Conservation (phyloP, 2,329 filamentous ascomycete species). For the Penicillium hesseltinei region DNA sequence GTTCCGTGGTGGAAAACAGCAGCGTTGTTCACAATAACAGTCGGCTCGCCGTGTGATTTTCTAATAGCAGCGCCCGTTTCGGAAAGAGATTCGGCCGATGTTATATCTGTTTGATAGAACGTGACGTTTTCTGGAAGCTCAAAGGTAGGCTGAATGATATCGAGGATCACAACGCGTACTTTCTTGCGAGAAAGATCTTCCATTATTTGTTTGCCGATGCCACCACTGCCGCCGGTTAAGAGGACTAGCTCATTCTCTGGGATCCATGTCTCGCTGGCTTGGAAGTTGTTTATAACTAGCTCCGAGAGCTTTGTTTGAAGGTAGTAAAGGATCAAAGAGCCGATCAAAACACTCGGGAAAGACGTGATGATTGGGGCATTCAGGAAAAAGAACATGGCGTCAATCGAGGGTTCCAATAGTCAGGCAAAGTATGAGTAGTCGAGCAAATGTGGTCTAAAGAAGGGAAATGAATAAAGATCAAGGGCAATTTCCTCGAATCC, state of each 20-base stretch:
- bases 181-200: slow-evolving; percentile 12
- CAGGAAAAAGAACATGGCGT: neutral
- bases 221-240: slow-evolving; percentile 21
- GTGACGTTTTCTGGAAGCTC: slow-evolving; percentile 5
- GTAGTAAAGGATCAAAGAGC: neutral
- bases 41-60: slow-evolving; percentile 35
- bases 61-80: slow-evolving; percentile 33
- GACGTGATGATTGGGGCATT: neutral
- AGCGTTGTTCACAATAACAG: slow-evolving; percentile 47
- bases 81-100: slow-evolving; percentile 17
- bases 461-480: neutral
- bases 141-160: slow-evolving; percentile 7
- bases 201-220: slow-evolving; percentile 23
- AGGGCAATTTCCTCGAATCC: too few relatives aligned
- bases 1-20: slow-evolving; percentile 44
- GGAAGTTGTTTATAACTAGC: neutral
- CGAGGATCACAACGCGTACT: slow-evolving; percentile 15
- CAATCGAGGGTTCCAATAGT: neutral
- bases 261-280: slow-evolving; percentile 6
- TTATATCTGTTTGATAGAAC: slow-evolving; percentile 32
- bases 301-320: neutral
- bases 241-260: slow-evolving; percentile 18
- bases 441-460: neutral
- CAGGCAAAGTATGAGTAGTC: neutral
- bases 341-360: neutral